Evolutionary conservation across 2,329 filamentous ascomycete genomes (phyloP).

Genomic region (Ciborinia camelliae): DNA sequence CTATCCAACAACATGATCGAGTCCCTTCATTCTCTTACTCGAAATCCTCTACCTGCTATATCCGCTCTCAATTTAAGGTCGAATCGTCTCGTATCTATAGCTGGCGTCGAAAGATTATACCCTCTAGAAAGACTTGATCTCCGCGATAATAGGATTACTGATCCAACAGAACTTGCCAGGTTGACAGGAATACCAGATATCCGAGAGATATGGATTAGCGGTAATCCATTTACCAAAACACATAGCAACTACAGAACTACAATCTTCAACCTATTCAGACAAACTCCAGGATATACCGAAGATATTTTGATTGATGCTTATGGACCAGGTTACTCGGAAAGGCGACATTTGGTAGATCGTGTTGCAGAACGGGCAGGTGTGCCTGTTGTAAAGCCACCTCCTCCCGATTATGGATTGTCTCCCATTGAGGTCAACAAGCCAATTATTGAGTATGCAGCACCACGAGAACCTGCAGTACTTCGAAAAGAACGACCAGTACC

Average conservation of each 20-base stretch:
- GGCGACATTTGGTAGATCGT: constrained; percentile 78
- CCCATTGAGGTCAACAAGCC: constrained; percentile 67
- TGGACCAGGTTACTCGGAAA: constrained; percentile 80
- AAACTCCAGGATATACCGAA: constrained; percentile 82
- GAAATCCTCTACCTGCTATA: constrained; percentile 86
- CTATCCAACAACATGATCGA: constrained; percentile 98
- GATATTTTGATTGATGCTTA: constrained; percentile 86
- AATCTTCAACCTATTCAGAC: constrained; percentile 95
- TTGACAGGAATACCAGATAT: constrained; percentile 89
- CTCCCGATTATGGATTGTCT: constrained; percentile 55
- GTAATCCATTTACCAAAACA: constrained; percentile 87
- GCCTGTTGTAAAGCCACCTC: constrained; percentile 70
- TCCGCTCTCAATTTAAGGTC: constrained; percentile 86
- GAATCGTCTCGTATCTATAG: constrained; percentile 82
- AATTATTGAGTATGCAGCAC: constrained; percentile 52
- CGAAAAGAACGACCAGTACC: constrained; percentile 56
- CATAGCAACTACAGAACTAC: constrained; percentile 81
- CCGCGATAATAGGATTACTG: constrained; percentile 84
- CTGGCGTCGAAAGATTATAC: constrained; percentile 82
- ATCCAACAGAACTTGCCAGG: constrained; percentile 85
- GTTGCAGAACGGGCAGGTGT: constrained; percentile 71
- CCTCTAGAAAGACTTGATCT: constrained; percentile 88
- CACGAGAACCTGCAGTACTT: constrained; percentile 49
- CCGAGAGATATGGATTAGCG: constrained; percentile 85
- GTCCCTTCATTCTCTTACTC: constrained; percentile 80